A percentile compares a stretch with the other conserved stretches of the same genome.
Conservation (phyloP, 805 yeast genomes). For the Candida maris region DNA sequence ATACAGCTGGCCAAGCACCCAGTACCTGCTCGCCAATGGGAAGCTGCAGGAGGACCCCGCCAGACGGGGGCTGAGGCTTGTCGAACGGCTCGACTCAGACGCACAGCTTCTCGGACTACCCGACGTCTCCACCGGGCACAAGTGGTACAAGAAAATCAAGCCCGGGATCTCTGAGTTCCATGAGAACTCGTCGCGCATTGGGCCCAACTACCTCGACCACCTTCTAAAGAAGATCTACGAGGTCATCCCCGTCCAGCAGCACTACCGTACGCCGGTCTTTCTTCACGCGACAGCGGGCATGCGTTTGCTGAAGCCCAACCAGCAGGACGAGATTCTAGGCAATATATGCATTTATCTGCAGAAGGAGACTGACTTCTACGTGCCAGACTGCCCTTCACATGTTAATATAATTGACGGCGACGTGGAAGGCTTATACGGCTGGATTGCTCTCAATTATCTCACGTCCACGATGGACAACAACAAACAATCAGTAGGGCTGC, state of each 20-base stretch:
- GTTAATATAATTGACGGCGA: slow-evolving; percentile 61
- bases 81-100: slow-evolving; percentile 7
- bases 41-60: slow-evolving; percentile 6
- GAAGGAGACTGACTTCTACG: slow-evolving; percentile 43
- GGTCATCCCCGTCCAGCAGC: slow-evolving; percentile 59
- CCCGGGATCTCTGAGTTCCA: slow-evolving; percentile 58
- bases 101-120: slow-evolving; percentile 13
- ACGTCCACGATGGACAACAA: slow-evolving; percentile 39
- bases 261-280: slow-evolving; percentile 60
- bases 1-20: slow-evolving; percentile 51
- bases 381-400: slow-evolving; percentile 62
- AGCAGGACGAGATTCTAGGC: slow-evolving; percentile 40
- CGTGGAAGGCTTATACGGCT: slow-evolving; percentile 61
- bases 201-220: slow-evolving; percentile 47
- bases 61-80: slow-evolving; percentile 1
- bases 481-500: slow-evolving; percentile 46
- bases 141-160: slow-evolving; percentile 49
- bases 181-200: slow-evolving; percentile 45
- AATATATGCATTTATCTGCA: slow-evolving; percentile 49
- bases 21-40: slow-evolving; percentile 20
- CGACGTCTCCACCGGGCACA: slow-evolving; percentile 28
- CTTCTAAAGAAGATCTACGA: slow-evolving; percentile 46
- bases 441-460: slow-evolving; percentile 60
- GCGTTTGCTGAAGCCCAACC: slow-evolving; percentile 52
- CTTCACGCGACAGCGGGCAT: slow-evolving; percentile 71